phyloP scores from a whole-genome alignment of 2,329 filamentous ascomycete species.

The Periconia sp. region DNA sequence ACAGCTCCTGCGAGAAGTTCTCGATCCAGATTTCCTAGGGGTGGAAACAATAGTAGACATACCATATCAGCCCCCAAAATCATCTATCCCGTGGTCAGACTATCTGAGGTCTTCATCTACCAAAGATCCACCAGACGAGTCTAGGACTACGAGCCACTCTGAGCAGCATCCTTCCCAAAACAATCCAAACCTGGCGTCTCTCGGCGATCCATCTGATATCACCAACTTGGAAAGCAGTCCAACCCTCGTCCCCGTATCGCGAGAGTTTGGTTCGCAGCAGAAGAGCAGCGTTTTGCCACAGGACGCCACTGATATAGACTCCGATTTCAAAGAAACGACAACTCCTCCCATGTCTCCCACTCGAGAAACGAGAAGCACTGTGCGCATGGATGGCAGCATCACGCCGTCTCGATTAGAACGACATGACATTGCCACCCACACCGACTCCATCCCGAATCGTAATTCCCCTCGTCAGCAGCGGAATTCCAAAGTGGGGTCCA shows the following conservation, averaged over 20 bases:
- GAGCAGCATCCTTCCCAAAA: neutral
- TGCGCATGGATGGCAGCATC: neutral
- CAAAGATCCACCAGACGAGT: constrained; percentile 11
- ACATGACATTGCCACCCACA: neutral
- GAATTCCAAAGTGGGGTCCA: constrained; percentile 7
- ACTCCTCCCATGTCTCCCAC: neutral
- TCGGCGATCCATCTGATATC: too few species aligned
- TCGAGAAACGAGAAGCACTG: neutral
- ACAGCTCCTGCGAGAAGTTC: constrained; percentile 41
- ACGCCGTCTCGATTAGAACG: neutral
- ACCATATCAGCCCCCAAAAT: constrained; percentile 22
- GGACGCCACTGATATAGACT: neutral
- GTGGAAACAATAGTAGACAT: constrained; percentile 17
- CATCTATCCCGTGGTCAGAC: constrained; percentile 42
- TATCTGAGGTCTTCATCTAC: constrained; percentile 28
- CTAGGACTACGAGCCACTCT: constrained; percentile 8
- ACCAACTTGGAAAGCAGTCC: too few species aligned
- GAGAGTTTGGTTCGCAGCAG: too few species aligned
- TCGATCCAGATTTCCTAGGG: constrained; percentile 26
- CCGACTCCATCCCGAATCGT: neutral
- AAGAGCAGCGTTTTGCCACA: constrained; percentile 2
- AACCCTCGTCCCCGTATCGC: too few species aligned
- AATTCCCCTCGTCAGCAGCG: constrained; percentile 1
- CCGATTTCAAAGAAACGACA: neutral
- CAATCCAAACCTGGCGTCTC: constrained; percentile 2